A percentile compares a stretch with the other conserved stretches of the same genome.
Evolutionary conservation across 2,329 filamentous ascomycete species (phyloP).

Genomic region (Pseudopyrenochaeta lycopersici): DNA sequence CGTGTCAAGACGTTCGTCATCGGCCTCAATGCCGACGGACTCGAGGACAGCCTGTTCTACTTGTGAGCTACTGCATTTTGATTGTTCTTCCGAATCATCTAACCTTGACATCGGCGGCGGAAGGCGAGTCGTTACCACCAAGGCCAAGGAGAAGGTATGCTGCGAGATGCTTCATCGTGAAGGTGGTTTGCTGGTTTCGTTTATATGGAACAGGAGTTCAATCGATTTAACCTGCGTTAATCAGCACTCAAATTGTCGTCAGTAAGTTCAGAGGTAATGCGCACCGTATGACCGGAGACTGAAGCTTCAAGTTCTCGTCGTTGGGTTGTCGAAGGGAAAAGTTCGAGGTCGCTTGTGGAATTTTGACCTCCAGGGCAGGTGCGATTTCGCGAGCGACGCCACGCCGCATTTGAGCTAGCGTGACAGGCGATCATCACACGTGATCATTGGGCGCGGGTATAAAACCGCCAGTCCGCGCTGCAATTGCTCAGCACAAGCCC

Average conservation of each 20-base stretch:
- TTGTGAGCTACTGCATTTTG: slow-evolving; percentile 11
- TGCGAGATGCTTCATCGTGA: slow-evolving; percentile 99
- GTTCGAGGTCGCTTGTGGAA: slow-evolving; percentile 36
- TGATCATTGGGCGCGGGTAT: slow-evolving; percentile 25
- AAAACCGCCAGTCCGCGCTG: slow-evolving; percentile 32
- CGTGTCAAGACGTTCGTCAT: slow-evolving; percentile 81
- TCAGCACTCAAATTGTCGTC: slow-evolving; percentile 25
- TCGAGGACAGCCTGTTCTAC: slow-evolving; percentile 79
- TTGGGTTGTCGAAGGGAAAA: slow-evolving; percentile 39
- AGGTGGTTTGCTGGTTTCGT: slow-evolving; percentile 33
- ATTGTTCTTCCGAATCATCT: background rate
- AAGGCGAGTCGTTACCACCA: slow-evolving; percentile 89
- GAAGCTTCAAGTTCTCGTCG: slow-evolving; percentile 88
- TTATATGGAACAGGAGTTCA: slow-evolving; percentile 82
- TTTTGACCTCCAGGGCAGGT: slow-evolving; percentile 15
- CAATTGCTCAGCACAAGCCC: slow-evolving; percentile 33
- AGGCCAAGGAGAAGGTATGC: slow-evolving; percentile 97
- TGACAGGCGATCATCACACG: slow-evolving; percentile 19
- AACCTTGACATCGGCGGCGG: slow-evolving; percentile 76
- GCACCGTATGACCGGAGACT: slow-evolving; percentile 98
- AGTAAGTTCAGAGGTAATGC: background rate
- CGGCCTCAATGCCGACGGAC: slow-evolving; percentile 94
- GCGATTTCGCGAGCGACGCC: slow-evolving; percentile 16
- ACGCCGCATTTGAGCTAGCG: slow-evolving; percentile 7
- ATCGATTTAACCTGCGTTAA: slow-evolving; percentile 75